These are phyloP conservation scores for Candida silvicultrix DNA, from an alignment of 805 yeast genomes.

Conservation along the genomic window DNA sequence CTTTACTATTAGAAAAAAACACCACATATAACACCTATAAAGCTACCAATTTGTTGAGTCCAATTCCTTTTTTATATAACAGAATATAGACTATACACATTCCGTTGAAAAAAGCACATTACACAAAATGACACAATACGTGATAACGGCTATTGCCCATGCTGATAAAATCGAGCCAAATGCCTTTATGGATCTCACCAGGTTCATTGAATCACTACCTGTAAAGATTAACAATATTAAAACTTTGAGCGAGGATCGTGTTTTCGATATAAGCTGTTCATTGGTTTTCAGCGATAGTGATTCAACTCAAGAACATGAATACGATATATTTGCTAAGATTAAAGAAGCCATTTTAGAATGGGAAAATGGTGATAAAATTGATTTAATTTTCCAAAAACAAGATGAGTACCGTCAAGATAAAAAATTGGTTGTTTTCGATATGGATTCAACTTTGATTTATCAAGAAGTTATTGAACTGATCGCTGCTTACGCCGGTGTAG, in stretches of 20 bases:
- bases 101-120: no score
- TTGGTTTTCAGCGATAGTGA: constrained; percentile 11
- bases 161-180: constrained; percentile 9
- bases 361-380: constrained; percentile 26
- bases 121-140: constrained; percentile 4
- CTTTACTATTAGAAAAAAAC: no score
- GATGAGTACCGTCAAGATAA: constrained; percentile 26
- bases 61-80: no score
- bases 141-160: constrained; percentile 24
- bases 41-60: no score
- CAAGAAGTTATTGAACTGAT: constrained; percentile 96
- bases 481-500: constrained; percentile 91
- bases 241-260: constrained; percentile 29
- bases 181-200: constrained; percentile 17
- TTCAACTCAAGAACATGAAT: constrained; percentile 12
- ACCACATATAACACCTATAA: no score
- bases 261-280: constrained; percentile 29
- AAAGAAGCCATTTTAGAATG: constrained; percentile 8
- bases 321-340: constrained; percentile 6
- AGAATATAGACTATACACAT: no score
- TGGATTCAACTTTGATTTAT: constrained; percentile 94
- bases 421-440: constrained; percentile 81
- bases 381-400: constrained; percentile 36
- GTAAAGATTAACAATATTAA: constrained; percentile 22
- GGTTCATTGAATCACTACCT: constrained; percentile 24